Base-by-base conservation (phyloP, 1,284 basidiomycete genomes). In the Inonotus obliquus region DNA sequence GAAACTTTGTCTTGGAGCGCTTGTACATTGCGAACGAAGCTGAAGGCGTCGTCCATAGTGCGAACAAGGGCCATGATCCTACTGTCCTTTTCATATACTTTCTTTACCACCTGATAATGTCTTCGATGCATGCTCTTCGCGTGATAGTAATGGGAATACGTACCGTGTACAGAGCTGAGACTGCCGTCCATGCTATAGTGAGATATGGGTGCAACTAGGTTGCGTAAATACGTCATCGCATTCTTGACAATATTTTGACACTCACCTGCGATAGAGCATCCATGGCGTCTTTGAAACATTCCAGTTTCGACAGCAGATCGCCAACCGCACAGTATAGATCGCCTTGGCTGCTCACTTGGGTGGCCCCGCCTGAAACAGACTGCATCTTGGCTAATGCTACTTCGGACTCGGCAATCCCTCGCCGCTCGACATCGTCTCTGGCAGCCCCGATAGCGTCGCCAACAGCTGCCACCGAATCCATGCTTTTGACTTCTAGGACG, bases 201-300 rank as follows among this genome's bases (percentile, higher is more conserved):
- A 55, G 54, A 23, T 39, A 55, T 14, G 54, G 54, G 39, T 55
- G 54, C 13, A 55, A 41, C 54, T 55, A 39, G 11, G 17, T 13
- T 11, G 25, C 1, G 41, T 38, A 9, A 32, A 32, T 9, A 32
- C 4, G 32, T 4, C 4, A 32, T 32, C 32, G 32, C 32, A 32
- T 32, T 32, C 32, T 32, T 32, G 32, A 32, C 32, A 32, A 9
- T 9, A 32, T 32, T 32, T 32, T 32, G 32, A 32, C 9, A 55
- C 29, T 54, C 37, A 55, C 54, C 14, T 41, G n/a, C n/a, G 54
- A 55, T 27, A 55, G 10, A 2, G 4, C 37, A 41, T 55, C 54
- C n/a, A 55, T 41, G 29, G 41, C 9, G 13, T 37, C 54, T n/a
- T 37, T 44, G 54, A 55, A 44, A 1, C n/a, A 6, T 17, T 4